These are phyloP conservation scores for Apiospora koreana DNA, from an alignment of 2,329 filamentous ascomycete species.

Conservation along the genomic window DNA sequence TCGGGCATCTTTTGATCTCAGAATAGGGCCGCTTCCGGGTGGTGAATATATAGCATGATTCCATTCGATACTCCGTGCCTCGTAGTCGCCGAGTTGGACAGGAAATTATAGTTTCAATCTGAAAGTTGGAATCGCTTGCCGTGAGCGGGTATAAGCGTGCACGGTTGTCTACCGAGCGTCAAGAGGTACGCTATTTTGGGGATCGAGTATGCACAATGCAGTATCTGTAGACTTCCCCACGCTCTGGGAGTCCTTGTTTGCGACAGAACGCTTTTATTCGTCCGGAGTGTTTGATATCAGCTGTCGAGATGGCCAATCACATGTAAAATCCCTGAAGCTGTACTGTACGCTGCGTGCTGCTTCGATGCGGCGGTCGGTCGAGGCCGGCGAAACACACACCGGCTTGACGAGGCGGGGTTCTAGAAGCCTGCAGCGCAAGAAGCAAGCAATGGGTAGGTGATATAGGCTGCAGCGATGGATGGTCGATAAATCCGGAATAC, in stretches of 20 bases:
- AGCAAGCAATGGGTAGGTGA: neutral
- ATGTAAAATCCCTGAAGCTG: neutral
- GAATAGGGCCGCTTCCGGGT: too few species aligned
- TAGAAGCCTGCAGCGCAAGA: conserved; percentile 1
- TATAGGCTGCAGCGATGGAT: neutral
- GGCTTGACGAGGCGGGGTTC: neutral
- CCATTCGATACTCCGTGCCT: too few species aligned
- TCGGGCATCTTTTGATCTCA: too few species aligned
- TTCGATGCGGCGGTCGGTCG: neutral
- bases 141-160: neutral
- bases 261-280: neutral
- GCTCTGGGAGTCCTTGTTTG: neutral
- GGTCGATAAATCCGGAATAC: too few species aligned
- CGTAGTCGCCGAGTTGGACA: too few species aligned
- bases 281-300: neutral
- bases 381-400: neutral
- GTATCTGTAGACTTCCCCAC: neutral
- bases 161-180: neutral
- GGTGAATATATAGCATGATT: too few species aligned
- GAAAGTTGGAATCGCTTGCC: neutral
- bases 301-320: conserved; percentile 4
- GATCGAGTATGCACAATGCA: neutral
- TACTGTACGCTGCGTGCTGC: neutral
- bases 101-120: too few species aligned
- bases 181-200: neutral